Evolutionary conservation across 352 stramenopile species (phyloP), one percentile per base, ranked within the genome.

Genomic region (Phytophthora foliorum): DNA sequence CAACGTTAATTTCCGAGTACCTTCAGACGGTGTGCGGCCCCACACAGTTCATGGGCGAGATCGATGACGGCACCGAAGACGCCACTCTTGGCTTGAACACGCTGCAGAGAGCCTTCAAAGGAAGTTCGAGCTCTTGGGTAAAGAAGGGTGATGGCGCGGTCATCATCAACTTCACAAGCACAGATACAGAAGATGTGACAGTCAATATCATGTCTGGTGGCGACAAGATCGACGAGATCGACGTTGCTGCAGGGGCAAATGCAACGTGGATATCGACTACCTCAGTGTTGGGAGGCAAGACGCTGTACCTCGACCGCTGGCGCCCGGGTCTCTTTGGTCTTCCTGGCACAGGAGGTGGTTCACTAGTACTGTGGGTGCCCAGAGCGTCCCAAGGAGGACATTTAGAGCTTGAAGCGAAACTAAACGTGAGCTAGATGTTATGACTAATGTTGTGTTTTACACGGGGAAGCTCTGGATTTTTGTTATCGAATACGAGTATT

Each of bases 301-400:
- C 86, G 16, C 24, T 92, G 44, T 94, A 91, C 68, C 29, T 92
- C 63, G 82, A 90, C 53, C 86, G 84, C 10, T 92, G 82, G 80
- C 83, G 86, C 11, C 68, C 80, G 6, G 79, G 77, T 29, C 73
- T 90, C 32, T 64, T 90, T 7, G 80, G 83, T 25, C 51, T 93
- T 10, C 80, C 84, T 4, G 77, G 80, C 22, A 88, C 77, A 10
- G 77, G 77, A 13, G 86, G 86, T 42, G 86, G 86, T 16, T 92
- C 86, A 22, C 58, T 93, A 3, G 55, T 90, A 11, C 36, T 89
- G 17, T 92, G 83, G 83, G 63, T 93, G 8, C 81, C 86, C 11
- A 63, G 80, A 22, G 56, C 71, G 21, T 71, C 61, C 5, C 13
- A 80, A 27, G 76, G 78, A 24, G 82, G 82, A 0, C 74, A 80